phyloP scores from a whole-genome alignment of 306 rosid species.

The Begonia loranthoides region DNA sequence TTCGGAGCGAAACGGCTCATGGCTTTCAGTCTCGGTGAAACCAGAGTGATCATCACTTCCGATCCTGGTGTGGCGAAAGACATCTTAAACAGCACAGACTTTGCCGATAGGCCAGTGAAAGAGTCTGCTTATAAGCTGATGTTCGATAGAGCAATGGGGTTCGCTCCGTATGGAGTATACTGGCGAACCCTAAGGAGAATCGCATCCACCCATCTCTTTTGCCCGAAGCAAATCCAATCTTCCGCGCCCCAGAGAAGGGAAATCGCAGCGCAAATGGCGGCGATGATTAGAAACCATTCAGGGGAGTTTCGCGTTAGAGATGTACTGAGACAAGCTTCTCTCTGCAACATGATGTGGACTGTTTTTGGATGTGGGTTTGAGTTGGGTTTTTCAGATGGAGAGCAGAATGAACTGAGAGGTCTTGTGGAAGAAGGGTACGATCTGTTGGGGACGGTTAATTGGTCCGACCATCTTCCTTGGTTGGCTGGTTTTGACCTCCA shows the following conservation, averaged over 20 bases:
- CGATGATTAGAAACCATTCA: constrained; percentile 3
- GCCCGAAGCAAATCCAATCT: constrained; percentile 67
- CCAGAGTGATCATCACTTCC: constrained; percentile 59
- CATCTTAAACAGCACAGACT: constrained; percentile 57
- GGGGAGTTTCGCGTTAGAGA: constrained; percentile 14
- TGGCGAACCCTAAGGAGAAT: constrained; percentile 76
- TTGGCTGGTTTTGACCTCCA: constrained; percentile 49
- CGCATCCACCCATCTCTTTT: constrained; percentile 63
- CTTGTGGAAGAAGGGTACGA: constrained; percentile 83
- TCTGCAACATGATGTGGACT: constrained; percentile 69
- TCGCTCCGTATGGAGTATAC: constrained; percentile 75
- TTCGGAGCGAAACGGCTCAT: constrained; percentile 58
- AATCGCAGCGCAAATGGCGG: constrained; percentile 39
- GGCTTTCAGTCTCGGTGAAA: constrained; percentile 78
- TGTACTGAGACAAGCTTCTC: constrained; percentile 43
- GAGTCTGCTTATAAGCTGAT: constrained; percentile 78
- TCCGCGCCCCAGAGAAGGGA: constrained; percentile 34
- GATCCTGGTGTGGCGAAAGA: constrained; percentile 59
- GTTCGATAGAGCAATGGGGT: constrained; percentile 88
- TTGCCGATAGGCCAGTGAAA: constrained; percentile 79
- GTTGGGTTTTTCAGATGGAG: constrained; percentile 6
- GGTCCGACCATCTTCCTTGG: constrained; percentile 85
- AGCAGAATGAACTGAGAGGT: constrained; percentile 28
- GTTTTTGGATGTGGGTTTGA: constrained; percentile 50
- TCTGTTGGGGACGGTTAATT: constrained; percentile 58